phyloP scores from a whole-genome alignment of 2,329 filamentous ascomycete species.

The Fusarium luffae region DNA sequence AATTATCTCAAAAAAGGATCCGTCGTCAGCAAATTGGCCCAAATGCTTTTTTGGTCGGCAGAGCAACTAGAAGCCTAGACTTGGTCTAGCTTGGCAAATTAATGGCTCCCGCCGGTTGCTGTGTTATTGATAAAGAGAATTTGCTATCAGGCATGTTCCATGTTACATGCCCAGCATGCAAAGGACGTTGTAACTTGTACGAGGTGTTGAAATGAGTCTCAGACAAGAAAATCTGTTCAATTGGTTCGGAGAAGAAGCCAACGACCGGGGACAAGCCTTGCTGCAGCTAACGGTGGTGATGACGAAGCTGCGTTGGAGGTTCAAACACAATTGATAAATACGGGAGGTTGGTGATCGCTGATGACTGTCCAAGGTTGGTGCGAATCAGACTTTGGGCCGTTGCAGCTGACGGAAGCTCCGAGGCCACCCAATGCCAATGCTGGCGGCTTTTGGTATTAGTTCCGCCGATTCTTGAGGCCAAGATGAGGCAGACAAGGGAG shows the following conservation, averaged over 20 bases:
- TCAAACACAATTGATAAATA: constrained; percentile 21
- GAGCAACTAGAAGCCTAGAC: constrained; percentile 39
- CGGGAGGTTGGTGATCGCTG: constrained; percentile 25
- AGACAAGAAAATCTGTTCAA: constrained; percentile 25
- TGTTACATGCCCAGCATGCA: constrained; percentile 9
- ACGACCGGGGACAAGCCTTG: constrained; percentile 22
- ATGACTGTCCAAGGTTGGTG: constrained; percentile 15
- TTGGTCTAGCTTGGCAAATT: constrained; percentile 35
- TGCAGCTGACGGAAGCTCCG: constrained; percentile 28
- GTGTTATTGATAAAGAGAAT: constrained; percentile 20
- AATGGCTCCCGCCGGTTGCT: constrained; percentile 9
- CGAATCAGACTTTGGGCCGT: constrained; percentile 21
- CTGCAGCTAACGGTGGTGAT: constrained; percentile 25
- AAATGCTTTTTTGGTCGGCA: constrained; percentile 36
- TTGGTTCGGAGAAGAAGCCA: constrained; percentile 18
- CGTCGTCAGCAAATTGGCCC: constrained; percentile 29
- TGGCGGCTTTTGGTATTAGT: constrained; percentile 18
- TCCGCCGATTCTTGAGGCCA: constrained; percentile 29
- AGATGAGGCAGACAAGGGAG: constrained; percentile 25
- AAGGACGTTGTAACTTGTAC: background rate
- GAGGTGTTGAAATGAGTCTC: constrained; percentile 5
- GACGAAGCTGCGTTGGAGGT: constrained; percentile 4
- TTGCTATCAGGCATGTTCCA: constrained; percentile 11
- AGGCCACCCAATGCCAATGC: constrained; percentile 21
- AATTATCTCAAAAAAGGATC: constrained; percentile 23